Percentiles rank a stretch among this genome's conserved stretches.
phyloP scores from a whole-genome alignment of 306 rosid species.

The Citrullus colocynthis region DNA sequence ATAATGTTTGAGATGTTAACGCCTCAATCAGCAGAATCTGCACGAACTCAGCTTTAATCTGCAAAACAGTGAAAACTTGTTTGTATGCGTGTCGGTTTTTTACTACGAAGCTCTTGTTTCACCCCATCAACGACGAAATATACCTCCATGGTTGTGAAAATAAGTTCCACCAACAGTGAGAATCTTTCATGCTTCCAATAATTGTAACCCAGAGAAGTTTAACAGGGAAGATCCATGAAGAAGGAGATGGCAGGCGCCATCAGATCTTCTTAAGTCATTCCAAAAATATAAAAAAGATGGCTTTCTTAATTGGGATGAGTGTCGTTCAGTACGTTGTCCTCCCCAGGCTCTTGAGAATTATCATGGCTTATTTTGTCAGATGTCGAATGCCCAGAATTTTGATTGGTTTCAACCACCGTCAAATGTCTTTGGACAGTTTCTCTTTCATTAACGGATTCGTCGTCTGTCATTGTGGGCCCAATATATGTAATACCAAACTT shows the following conservation, averaged over 20 bases:
- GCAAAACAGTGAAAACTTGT: not conserved
- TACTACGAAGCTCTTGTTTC: not conserved
- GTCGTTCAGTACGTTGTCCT: constrained; percentile 11
- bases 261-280: not conserved
- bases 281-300: not conserved
- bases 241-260: not conserved
- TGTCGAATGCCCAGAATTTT: constrained; percentile 21
- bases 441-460: constrained; percentile 22
- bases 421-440: constrained; percentile 40
- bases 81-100: not conserved
- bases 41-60: not conserved
- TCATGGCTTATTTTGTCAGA: constrained; percentile 16
- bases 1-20: not conserved
- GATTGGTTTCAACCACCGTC: constrained; percentile 23
- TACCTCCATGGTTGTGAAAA: not conserved
- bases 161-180: not conserved
- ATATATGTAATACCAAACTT: constrained; percentile 47
- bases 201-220: not conserved
- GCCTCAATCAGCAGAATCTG: not conserved
- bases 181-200: not conserved
- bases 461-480: constrained; percentile 19
- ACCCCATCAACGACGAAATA: not conserved
- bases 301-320: constrained; percentile 15
- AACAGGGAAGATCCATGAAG: not conserved
- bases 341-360: constrained; percentile 14